Conservation (phyloP, 1,284 basidiomycete species). For the Heterobasidion parviporum region DNA sequence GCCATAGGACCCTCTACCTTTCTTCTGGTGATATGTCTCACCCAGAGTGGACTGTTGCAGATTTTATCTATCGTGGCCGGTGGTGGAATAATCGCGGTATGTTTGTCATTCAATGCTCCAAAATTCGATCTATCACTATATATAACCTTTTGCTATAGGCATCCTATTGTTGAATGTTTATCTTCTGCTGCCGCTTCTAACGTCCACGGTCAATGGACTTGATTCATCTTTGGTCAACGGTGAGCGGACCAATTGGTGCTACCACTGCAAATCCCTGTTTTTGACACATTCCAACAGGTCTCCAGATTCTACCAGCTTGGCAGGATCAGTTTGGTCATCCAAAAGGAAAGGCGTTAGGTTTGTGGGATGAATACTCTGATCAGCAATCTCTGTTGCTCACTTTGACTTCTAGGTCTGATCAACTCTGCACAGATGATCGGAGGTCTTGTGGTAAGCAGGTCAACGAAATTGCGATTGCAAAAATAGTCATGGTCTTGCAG, state of each 20-base stretch:
- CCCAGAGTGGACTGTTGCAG: slow-evolving; percentile 45
- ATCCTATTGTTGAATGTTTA: slow-evolving; percentile 53
- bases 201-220: slow-evolving; percentile 52
- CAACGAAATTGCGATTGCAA: not conserved
- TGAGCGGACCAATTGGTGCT: slow-evolving; percentile 14
- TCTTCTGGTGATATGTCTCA: slow-evolving; percentile 12
- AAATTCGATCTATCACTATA: not conserved
- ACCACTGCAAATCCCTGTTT: not conserved
- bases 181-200: slow-evolving; percentile 50
- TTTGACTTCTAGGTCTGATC: slow-evolving; percentile 39
- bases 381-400: not conserved
- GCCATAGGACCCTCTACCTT: too few species aligned
- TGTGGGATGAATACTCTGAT: slow-evolving; percentile 4
- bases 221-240: slow-evolving; percentile 60
- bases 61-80: slow-evolving; percentile 48
- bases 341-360: slow-evolving; percentile 42
- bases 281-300: slow-evolving; percentile 25
- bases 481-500: slow-evolving; percentile 18
- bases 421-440: slow-evolving; percentile 59
- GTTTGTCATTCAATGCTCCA: slow-evolving; percentile 9
- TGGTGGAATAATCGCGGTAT: slow-evolving; percentile 57
- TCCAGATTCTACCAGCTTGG: slow-evolving; percentile 61
- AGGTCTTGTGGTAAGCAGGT: slow-evolving; percentile 37
- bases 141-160: slow-evolving; percentile 25
- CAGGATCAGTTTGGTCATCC: slow-evolving; percentile 45